These are phyloP conservation scores for Talaromyces sp. DNA, from an alignment of 2,329 filamentous ascomycete species.

Conservation along the genomic window DNA sequence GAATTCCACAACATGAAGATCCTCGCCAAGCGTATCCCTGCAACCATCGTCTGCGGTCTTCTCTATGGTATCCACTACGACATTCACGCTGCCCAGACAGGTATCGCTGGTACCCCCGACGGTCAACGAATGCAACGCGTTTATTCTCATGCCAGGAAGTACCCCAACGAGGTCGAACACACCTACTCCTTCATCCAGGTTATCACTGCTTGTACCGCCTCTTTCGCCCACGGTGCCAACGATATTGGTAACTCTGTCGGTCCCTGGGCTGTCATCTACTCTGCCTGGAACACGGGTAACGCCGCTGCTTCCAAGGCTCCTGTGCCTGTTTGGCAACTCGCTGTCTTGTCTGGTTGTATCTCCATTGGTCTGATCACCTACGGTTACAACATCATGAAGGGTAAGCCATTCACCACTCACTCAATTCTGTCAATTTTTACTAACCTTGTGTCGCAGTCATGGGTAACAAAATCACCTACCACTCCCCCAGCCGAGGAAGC, in stretches of 20 bases:
- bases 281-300: slow-evolving; percentile 63
- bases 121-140: slow-evolving; percentile 52
- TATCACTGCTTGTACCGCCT: slow-evolving; percentile 52
- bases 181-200: slow-evolving; percentile 56
- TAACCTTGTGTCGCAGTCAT: slow-evolving; percentile 56
- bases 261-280: slow-evolving; percentile 69
- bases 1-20: slow-evolving; percentile 69
- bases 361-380: slow-evolving; percentile 65
- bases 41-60: slow-evolving; percentile 60
- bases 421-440: slow-evolving; percentile 19
- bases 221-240: slow-evolving; percentile 68
- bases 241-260: slow-evolving; percentile 72
- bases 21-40: slow-evolving; percentile 65
- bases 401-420: slow-evolving; percentile 41
- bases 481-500: slow-evolving; percentile 58
- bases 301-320: slow-evolving; percentile 57
- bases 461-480: slow-evolving; percentile 78
- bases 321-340: slow-evolving; percentile 65
- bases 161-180: slow-evolving; percentile 69
- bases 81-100: slow-evolving; percentile 73
- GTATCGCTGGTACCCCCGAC: slow-evolving; percentile 69
- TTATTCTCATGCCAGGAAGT: slow-evolving; percentile 54
- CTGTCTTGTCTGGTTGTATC: slow-evolving; percentile 18
- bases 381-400: slow-evolving; percentile 83
- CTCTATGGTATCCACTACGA: slow-evolving; percentile 80